These are phyloP conservation scores for Aureobasidium musti DNA, from an alignment of 2,329 filamentous ascomycete genomes.

Conservation along the genomic window DNA sequence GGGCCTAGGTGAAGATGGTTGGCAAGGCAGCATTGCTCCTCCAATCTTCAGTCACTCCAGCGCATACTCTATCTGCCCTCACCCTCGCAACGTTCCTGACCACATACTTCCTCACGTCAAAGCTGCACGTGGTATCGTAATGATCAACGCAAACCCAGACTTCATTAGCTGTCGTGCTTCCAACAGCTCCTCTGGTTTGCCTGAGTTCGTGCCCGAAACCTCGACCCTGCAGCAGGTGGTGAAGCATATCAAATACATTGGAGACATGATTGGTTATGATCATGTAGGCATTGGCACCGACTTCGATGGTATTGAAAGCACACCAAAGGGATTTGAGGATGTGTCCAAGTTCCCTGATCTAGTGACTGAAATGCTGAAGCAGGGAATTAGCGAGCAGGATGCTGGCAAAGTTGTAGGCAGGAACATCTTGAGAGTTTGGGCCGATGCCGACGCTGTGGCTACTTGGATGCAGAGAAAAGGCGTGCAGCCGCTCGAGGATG, in stretches of 20 bases:
- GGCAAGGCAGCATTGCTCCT: conserved; percentile 74
- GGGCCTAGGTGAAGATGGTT: conserved; percentile 58
- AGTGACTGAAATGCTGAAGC: conserved; percentile 70
- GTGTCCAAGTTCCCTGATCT: conserved; percentile 80
- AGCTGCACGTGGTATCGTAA: conserved; percentile 71
- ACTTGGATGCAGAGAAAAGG: conserved; percentile 59
- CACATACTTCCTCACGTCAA: conserved; percentile 77
- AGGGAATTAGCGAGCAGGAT: conserved; percentile 73
- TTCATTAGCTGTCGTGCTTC: conserved; percentile 74
- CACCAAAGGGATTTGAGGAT: conserved; percentile 76
- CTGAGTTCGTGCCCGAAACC: conserved; percentile 66
- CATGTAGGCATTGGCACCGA: conserved; percentile 88
- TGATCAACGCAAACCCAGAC: conserved; percentile 84
- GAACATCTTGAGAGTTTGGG: conserved; percentile 84
- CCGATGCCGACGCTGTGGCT: conserved; percentile 72
- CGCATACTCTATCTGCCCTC: conserved; percentile 76
- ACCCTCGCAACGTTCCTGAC: conserved; percentile 88
- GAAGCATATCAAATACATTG: conserved; percentile 80
- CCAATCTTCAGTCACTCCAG: conserved; percentile 90
- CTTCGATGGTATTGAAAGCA: conserved; percentile 73
- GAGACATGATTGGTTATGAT: conserved; percentile 78
- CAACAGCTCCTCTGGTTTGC: conserved; percentile 61
- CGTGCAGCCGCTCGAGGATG: conserved; percentile 49
- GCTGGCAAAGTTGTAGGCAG: conserved; percentile 73
- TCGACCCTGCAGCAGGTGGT: conserved; percentile 76